A percentile compares a stretch with the other conserved stretches of the same genome.
Conservation (phyloP, 169 alveolate species). For the Plasmodium falciparum region DNA sequence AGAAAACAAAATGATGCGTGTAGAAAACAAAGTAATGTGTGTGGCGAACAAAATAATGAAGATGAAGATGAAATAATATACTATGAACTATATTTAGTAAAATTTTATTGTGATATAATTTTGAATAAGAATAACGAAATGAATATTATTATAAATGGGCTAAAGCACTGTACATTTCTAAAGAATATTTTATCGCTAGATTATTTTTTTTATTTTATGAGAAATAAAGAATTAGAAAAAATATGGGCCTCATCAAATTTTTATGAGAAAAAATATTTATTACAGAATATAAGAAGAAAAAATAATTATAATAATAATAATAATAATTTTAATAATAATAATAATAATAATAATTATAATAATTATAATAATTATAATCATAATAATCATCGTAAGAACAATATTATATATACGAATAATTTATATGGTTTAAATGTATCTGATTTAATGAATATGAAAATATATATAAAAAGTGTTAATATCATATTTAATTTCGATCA, state of each 20-base stretch:
- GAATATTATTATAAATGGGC: constrained; percentile 44
- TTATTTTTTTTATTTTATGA: constrained; percentile 25
- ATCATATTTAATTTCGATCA: constrained; percentile 20
- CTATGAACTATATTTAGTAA: constrained; percentile 39
- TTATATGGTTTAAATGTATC: constrained; percentile 23
- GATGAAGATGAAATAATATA: constrained; percentile 3
- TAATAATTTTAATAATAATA: no score
- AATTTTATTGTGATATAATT: constrained; percentile 48
- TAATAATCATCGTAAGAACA: not conserved
- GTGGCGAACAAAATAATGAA: not conserved
- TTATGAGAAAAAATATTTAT: not conserved
- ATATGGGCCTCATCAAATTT: not conserved
- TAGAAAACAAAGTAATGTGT: no score
- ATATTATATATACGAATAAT: constrained; percentile 27
- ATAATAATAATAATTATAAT: not conserved
- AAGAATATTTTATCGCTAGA: constrained; percentile 41
- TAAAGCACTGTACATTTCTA: constrained; percentile 10
- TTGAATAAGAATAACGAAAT: constrained; percentile 49
- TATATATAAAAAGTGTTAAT: constrained; percentile 29
- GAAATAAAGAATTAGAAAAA: not conserved
- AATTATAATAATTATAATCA: not conserved
- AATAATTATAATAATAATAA: no score
- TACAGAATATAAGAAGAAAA: constrained; percentile 4
- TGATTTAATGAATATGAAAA: constrained; percentile 32
- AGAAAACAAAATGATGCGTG: no score